Evolutionary conservation across 352 stramenopile genomes (phyloP).

Genomic region (Elongisporangium senticosum): DNA sequence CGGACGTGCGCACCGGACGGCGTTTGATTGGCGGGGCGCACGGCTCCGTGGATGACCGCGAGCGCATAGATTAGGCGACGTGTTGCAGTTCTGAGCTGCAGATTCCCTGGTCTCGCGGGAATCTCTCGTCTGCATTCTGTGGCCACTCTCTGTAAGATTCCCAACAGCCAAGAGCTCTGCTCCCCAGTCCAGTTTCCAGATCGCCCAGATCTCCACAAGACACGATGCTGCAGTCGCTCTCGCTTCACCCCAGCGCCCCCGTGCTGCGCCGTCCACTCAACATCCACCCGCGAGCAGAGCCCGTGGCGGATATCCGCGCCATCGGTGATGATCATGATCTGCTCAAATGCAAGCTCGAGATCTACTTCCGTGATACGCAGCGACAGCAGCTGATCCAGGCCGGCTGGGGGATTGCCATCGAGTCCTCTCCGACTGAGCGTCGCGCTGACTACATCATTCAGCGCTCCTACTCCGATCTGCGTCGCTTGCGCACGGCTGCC

Average conservation of each 20-base stretch:
- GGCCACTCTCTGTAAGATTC: not conserved
- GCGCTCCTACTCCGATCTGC: slow-evolving; percentile 21
- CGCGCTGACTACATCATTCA: slow-evolving; percentile 19
- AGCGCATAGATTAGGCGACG: not conserved
- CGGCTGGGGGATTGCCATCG: not conserved
- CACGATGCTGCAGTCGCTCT: slow-evolving; percentile 29
- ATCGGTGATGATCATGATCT: slow-evolving; percentile 14
- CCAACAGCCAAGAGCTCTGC: no score
- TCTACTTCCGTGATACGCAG: slow-evolving; percentile 16
- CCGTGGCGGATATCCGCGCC: slow-evolving; percentile 17
- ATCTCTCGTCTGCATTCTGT: not conserved
- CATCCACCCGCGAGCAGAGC: slow-evolving; percentile 17
- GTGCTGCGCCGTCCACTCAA: slow-evolving; percentile 14
- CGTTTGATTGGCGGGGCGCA: not conserved
- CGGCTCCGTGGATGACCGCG: not conserved
- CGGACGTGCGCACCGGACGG: not conserved
- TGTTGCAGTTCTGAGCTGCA: not conserved
- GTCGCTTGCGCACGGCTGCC: slow-evolving; percentile 22
- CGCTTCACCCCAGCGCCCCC: slow-evolving; percentile 19
- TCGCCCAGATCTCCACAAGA: not conserved
- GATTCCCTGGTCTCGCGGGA: not conserved
- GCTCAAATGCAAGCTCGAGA: slow-evolving; percentile 17
- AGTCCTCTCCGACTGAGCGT: slow-evolving; percentile 9
- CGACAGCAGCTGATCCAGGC: not conserved
- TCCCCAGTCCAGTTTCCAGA: not conserved